phyloP scores from a whole-genome alignment of 2,329 filamentous ascomycete species.

The Sphaerulina vaccinii region DNA sequence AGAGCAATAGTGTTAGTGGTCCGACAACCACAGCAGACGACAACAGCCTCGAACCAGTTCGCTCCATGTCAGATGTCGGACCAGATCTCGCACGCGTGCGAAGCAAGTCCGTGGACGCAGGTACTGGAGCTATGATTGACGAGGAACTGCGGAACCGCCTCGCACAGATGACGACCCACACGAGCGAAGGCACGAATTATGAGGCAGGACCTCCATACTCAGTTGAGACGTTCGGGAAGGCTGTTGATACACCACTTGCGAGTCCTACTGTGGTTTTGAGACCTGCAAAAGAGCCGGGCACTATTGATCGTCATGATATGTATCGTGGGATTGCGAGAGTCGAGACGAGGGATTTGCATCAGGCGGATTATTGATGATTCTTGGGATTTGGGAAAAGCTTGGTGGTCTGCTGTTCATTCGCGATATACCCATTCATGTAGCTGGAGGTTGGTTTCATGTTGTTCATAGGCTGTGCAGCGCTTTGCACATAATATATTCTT shows the following conservation, averaged over 20 bases:
- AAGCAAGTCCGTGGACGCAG: constrained; percentile 26
- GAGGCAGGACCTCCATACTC: background rate
- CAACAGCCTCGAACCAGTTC: constrained; percentile 22
- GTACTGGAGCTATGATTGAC: constrained; percentile 15
- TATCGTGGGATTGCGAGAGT: constrained; percentile 36
- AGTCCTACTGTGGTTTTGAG: constrained; percentile 22
- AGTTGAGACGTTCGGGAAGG: constrained; percentile 10
- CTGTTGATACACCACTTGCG: constrained; percentile 30
- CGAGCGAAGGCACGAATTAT: constrained; percentile 7
- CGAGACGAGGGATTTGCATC: constrained; percentile 42
- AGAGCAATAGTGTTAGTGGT: constrained; percentile 16
- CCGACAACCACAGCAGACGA: constrained; percentile 19
- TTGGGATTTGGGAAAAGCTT: background rate
- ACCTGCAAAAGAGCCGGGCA: constrained; percentile 35
- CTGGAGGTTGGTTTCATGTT: too few relatives aligned
- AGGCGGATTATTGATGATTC: constrained; percentile 19
- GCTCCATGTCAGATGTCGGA: constrained; percentile 33
- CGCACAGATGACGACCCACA: constrained; percentile 23
- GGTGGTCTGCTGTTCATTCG: background rate
- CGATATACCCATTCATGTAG: background rate
- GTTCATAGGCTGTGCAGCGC: too few relatives aligned
- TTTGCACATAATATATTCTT: too few relatives aligned
- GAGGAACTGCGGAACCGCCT: constrained; percentile 19
- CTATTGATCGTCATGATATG: constrained; percentile 46
- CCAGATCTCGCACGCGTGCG: constrained; percentile 21